Evolutionary conservation across 2,329 filamentous ascomycete species (phyloP).

Genomic region (Pseudogymnoascus sp.): DNA sequence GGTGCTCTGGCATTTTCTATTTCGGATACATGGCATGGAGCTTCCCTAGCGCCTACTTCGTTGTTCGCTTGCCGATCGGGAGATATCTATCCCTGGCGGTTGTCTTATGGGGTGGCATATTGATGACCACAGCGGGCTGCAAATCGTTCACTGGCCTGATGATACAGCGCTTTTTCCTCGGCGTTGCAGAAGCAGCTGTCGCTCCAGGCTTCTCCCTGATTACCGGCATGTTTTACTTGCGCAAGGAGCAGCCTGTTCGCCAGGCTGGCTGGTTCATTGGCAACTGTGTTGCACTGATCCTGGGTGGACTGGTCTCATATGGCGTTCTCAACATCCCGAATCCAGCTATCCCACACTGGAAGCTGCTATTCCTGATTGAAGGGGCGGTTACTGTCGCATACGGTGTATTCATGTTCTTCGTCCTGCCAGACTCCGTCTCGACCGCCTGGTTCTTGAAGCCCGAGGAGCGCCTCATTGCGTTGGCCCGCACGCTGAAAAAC

Average conservation of each 20-base stretch:
- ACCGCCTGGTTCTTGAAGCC: conserved; percentile 35
- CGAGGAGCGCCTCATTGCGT: conserved; percentile 34
- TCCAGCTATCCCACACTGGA: conserved; percentile 17
- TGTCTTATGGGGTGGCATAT: conserved; percentile 14
- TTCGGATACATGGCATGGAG: conserved; percentile 31
- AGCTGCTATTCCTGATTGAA: conserved; percentile 21
- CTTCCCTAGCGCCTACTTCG: conserved; percentile 27
- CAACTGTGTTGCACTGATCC: conserved; percentile 13
- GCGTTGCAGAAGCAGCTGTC: conserved; percentile 23
- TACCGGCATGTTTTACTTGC: conserved; percentile 31
- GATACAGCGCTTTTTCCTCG: conserved; percentile 25
- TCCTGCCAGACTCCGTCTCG: conserved; percentile 45
- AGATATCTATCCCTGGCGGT: conserved; percentile 25
- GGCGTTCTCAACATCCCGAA: conserved; percentile 16
- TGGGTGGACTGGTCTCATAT: conserved; percentile 15
- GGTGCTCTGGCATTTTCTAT: conserved; percentile 17
- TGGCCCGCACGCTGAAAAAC: conserved; percentile 21
- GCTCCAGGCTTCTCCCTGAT: conserved; percentile 30
- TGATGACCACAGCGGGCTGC: conserved; percentile 16
- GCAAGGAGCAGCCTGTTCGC: conserved; percentile 31
- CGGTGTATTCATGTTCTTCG: conserved; percentile 36
- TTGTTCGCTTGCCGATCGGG: conserved; percentile 32
- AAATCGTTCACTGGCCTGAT: conserved; percentile 18
- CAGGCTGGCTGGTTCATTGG: conserved; percentile 25
- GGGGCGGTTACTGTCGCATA: conserved; percentile 26